These are phyloP conservation scores for Trichoderma harzianum DNA, from an alignment of 2,329 filamentous ascomycete genomes.

Conservation along the genomic window DNA sequence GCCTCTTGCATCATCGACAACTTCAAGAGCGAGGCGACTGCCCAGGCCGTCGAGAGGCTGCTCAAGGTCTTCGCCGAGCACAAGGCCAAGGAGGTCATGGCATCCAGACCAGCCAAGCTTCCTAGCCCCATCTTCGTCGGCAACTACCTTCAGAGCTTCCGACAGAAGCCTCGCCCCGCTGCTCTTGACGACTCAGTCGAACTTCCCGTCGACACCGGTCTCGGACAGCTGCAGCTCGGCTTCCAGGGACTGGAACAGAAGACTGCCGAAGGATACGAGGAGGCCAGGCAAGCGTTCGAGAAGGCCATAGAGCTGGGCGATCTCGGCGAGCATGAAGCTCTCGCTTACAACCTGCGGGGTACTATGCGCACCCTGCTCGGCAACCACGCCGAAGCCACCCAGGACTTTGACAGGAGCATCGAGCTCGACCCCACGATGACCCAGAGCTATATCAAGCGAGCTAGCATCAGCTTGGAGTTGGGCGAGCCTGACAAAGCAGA, in stretches of 20 bases:
- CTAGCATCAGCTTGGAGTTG: constrained; percentile 94
- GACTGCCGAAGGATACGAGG: constrained; percentile 87
- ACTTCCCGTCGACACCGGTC: constrained; percentile 71
- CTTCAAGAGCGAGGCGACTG: constrained; percentile 88
- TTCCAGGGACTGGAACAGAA: constrained; percentile 77
- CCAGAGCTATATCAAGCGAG: constrained; percentile 97
- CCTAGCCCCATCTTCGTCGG: constrained; percentile 95
- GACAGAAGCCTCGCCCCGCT: constrained; percentile 71
- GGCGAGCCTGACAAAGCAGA: constrained; percentile 84
- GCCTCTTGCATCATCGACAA: constrained; percentile 98
- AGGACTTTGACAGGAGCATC: constrained; percentile 88
- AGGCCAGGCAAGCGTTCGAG: constrained; percentile 81
- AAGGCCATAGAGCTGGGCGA: constrained; percentile 80
- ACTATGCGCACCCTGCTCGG: constrained; percentile 93
- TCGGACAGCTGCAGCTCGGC: constrained; percentile 81
- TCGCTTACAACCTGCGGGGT: constrained; percentile 94
- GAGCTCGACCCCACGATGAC: constrained; percentile 84
- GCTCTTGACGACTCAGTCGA: constrained; percentile 82
- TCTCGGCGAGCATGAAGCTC: constrained; percentile 77
- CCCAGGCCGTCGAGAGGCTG: constrained; percentile 84
- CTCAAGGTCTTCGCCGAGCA: constrained; percentile 96
- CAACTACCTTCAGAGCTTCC: constrained; percentile 99
- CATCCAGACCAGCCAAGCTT: constrained; percentile 79
- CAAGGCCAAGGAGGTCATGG: constrained; percentile 86
- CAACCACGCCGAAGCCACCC: constrained; percentile 76